phyloP scores from a whole-genome alignment of 495 filamentous ascomycete genomes.

The Neurospora sp. region DNA sequence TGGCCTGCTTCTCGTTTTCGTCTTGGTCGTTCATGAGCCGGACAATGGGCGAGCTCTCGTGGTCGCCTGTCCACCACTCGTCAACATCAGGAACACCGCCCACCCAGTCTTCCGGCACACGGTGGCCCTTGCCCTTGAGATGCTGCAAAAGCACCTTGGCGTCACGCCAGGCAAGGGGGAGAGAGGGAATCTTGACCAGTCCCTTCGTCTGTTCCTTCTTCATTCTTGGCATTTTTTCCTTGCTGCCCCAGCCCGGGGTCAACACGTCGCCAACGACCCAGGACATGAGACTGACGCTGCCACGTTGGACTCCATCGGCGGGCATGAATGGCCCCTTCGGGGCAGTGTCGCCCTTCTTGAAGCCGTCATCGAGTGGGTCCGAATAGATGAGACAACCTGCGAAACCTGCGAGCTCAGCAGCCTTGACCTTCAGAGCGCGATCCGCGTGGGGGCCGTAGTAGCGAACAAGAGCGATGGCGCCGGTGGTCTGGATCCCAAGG shows the following conservation, averaged over 20 bases:
- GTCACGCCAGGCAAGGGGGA: constrained; percentile 83
- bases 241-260: constrained; percentile 77
- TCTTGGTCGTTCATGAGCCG: constrained; percentile 84
- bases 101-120: constrained; percentile 62
- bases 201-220: constrained; percentile 60
- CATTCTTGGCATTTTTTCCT: constrained; percentile 53
- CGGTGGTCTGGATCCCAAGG: constrained; percentile 59
- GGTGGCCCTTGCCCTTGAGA: constrained; percentile 65
- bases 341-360: constrained; percentile 53
- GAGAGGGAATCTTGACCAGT: constrained; percentile 72
- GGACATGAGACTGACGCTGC: constrained; percentile 71
- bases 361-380: constrained; percentile 75
- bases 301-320: constrained; percentile 69
- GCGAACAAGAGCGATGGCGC: constrained; percentile 74
- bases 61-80: constrained; percentile 77
- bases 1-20: constrained; percentile 68
- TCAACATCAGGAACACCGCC: constrained; percentile 62
- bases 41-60: constrained; percentile 57
- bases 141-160: constrained; percentile 68
- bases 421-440: constrained; percentile 74
- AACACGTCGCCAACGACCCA: constrained; percentile 83
- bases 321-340: constrained; percentile 73
- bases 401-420: constrained; percentile 75
- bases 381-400: constrained; percentile 86
- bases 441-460: constrained; percentile 68